A percentile compares a stretch with the other conserved stretches of the same genome.
Evolutionary conservation across 1,139 yeast species (phyloP).

Genomic region (Geotrichum macrosporum): DNA sequence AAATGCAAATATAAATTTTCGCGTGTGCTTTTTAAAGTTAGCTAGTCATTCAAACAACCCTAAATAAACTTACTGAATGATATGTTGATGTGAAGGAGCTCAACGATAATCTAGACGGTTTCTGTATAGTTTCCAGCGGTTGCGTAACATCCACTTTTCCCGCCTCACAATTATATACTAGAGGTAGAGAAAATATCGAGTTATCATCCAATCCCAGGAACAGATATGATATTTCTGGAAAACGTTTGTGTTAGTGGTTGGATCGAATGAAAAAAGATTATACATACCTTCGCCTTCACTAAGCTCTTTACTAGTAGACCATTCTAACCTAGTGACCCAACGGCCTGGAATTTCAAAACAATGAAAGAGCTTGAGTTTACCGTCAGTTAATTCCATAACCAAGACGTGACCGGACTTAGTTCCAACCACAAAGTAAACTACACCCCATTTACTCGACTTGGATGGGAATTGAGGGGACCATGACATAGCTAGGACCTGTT

Average conservation of each 20-base stretch:
- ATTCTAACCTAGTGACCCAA: constrained; percentile 10
- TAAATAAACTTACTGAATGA: constrained; percentile 5
- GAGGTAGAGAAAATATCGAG: constrained; percentile 12
- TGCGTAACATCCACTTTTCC: background rate
- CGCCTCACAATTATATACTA: background rate
- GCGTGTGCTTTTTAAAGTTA: background rate
- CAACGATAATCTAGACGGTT: constrained; percentile 11
- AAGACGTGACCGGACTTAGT: constrained; percentile 12
- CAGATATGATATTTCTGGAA: constrained; percentile 8
- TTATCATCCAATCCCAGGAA: constrained; percentile 11
- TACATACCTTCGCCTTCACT: constrained; percentile 8
- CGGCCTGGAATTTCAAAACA: constrained; percentile 1
- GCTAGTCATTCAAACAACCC: background rate
- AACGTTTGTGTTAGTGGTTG: background rate
- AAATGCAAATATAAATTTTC: constrained; percentile 8
- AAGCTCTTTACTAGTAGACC: constrained; percentile 6
- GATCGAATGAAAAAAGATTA: background rate
- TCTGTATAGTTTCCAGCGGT: constrained; percentile 1
- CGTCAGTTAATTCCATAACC: constrained; percentile 4
- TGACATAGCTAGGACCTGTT: constrained; percentile 9
- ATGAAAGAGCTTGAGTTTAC: background rate
- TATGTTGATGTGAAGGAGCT: constrained; percentile 1
- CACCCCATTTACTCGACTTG: constrained; percentile 15
- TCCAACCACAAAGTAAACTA: constrained; percentile 13
- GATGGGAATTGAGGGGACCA: constrained; percentile 18